Conservation (phyloP, 495 filamentous ascomycete species). For the Beverwykella pulmonaria region DNA sequence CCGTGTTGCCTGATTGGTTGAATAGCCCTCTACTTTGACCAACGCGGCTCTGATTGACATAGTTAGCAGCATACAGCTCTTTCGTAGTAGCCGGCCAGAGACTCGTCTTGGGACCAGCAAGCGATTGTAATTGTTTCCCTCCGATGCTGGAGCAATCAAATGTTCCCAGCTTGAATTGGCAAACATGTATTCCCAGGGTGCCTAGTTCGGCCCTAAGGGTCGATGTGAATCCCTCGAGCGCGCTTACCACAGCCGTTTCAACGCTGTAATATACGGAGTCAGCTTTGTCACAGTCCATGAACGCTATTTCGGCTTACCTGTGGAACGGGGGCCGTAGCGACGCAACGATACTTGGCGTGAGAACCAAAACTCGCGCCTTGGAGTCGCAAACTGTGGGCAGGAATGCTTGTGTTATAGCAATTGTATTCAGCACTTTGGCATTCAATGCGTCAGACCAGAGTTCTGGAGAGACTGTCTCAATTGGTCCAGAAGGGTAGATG, state of each 20-base stretch:
- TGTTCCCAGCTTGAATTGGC: conserved; percentile 82
- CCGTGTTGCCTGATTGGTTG: conserved; percentile 55
- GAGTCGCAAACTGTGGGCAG: conserved; percentile 72
- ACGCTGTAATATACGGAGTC: conserved; percentile 51
- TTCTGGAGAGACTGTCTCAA: conserved; percentile 79
- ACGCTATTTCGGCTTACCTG: not conserved
- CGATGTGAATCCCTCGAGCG: conserved; percentile 75
- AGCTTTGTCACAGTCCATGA: not conserved
- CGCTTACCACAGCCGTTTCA: conserved; percentile 76
- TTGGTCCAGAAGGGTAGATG: conserved; percentile 71
- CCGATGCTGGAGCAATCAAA: conserved; percentile 64
- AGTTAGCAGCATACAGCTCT: conserved; percentile 52
- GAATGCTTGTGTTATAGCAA: conserved; percentile 83
- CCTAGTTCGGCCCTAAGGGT: conserved; percentile 76
- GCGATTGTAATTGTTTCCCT: conserved; percentile 46
- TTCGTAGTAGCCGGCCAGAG: conserved; percentile 38
- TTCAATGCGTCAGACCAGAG: conserved; percentile 88
- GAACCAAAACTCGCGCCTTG: conserved; percentile 65
- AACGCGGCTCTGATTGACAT: conserved; percentile 51
- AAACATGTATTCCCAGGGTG: conserved; percentile 71
- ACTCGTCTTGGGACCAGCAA: conserved; percentile 36
- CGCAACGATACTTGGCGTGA: conserved; percentile 82
- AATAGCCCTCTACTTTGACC: conserved; percentile 50
- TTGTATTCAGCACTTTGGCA: conserved; percentile 87
- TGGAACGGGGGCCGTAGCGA: conserved; percentile 83